Evolutionary conservation across 495 filamentous ascomycete species (phyloP).

Genomic region (Darksidea phi): DNA sequence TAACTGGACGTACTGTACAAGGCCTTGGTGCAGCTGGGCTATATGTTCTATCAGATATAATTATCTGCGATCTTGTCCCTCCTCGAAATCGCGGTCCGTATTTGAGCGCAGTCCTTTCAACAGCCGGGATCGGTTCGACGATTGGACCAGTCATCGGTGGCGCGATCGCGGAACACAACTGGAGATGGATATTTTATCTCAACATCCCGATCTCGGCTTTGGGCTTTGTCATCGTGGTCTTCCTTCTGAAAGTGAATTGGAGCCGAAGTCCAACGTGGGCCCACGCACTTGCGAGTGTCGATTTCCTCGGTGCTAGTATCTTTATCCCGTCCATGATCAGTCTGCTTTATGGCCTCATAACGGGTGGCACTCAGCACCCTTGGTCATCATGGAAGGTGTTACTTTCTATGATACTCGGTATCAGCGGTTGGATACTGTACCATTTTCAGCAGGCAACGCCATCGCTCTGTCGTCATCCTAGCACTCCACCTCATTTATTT

Average conservation of each 20-base stretch:
- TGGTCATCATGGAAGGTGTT: constrained; percentile 21
- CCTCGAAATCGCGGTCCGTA: constrained; percentile 43
- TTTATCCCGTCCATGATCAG: constrained; percentile 8
- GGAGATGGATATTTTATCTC: constrained; percentile 38
- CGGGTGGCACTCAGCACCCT: constrained; percentile 10
- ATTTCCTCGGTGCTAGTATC: constrained; percentile 20
- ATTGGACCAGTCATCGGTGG: constrained; percentile 46
- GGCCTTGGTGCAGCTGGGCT: constrained; percentile 26
- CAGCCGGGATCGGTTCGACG: constrained; percentile 37
- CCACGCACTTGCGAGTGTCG: constrained; percentile 13
- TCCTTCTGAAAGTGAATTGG: constrained; percentile 18
- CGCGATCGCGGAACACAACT: constrained; percentile 31
- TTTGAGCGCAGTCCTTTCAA: constrained; percentile 36
- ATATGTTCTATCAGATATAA: constrained; percentile 38
- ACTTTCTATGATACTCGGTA: constrained; percentile 14
- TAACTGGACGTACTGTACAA: constrained; percentile 29
- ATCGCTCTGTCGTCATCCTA: constrained; percentile 3
- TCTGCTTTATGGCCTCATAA: constrained; percentile 12
- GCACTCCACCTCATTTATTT: constrained; percentile 47
- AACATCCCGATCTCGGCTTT: constrained; percentile 22
- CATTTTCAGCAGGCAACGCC: neutral
- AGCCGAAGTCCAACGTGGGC: constrained; percentile 10
- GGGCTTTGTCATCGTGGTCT: constrained; percentile 8
- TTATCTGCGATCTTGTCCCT: constrained; percentile 47
- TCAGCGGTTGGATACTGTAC: constrained; percentile 9